These are phyloP conservation scores for Chrysosporium queenslandicum DNA, from an alignment of 2,329 filamentous ascomycete genomes.

Conservation along the genomic window DNA sequence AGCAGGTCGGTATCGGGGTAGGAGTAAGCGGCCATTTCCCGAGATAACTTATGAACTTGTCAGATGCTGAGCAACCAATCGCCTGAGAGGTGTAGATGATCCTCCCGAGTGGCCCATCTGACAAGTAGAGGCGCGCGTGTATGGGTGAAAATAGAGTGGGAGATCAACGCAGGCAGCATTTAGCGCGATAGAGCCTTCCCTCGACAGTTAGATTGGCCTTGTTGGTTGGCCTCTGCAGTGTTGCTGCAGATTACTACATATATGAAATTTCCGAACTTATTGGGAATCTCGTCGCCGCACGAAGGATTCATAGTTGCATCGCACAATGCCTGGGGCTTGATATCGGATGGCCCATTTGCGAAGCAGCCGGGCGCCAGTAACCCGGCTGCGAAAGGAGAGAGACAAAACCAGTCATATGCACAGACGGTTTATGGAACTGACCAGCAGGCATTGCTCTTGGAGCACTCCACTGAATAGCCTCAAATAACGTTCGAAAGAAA, in stretches of 20 bases:
- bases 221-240: no score
- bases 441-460: not conserved
- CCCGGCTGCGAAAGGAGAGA: not conserved
- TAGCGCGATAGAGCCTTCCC: no score
- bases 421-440: not conserved
- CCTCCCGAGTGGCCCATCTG: not conserved
- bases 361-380: not conserved
- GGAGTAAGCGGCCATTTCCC: not conserved
- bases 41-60: not conserved
- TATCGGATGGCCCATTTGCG: not conserved
- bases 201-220: no score
- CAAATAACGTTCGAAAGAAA: not conserved
- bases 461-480: not conserved
- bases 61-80: constrained; percentile 1
- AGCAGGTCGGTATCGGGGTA: not conserved
- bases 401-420: not conserved
- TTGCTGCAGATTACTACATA: no score
- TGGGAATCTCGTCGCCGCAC: no score
- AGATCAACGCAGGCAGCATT: no score
- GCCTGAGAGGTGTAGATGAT: constrained; percentile 5
- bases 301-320: no score
- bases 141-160: not conserved
- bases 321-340: no score
- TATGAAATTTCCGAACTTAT: no score
- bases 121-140: not conserved